These are phyloP conservation scores for Coleophoma eucalyptorum DNA, from an alignment of 2,329 filamentous ascomycete species.

Conservation along the genomic window DNA sequence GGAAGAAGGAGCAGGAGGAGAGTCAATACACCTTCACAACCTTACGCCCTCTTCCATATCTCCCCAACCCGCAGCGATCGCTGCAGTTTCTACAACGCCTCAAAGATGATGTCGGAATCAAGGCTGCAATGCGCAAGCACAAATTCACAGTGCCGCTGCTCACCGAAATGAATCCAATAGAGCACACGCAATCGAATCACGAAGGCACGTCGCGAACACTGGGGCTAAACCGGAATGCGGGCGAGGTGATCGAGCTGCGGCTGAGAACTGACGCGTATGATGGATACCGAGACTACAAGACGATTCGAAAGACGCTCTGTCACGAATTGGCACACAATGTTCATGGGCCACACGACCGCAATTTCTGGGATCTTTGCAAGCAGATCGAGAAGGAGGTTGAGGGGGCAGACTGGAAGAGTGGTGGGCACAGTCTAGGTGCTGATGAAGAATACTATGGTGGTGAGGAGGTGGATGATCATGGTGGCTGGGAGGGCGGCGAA, in stretches of 20 bases:
- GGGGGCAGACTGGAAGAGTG: constrained; percentile 70
- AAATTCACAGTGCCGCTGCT: constrained; percentile 80
- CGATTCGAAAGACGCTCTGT: constrained; percentile 86
- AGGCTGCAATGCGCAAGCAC: constrained; percentile 77
- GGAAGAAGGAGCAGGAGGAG: constrained; percentile 39
- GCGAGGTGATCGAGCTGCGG: constrained; percentile 86
- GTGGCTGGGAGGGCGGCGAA: constrained; percentile 75
- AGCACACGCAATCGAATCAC: constrained; percentile 69
- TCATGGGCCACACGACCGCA: constrained; percentile 73
- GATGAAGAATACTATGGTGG: constrained; percentile 54
- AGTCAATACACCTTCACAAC: constrained; percentile 77
- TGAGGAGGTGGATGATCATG: constrained; percentile 60
- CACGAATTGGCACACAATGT: constrained; percentile 96
- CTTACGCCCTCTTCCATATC: constrained; percentile 70
- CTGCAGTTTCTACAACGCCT: constrained; percentile 71
- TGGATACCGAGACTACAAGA: constrained; percentile 89
- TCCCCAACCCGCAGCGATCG: constrained; percentile 72
- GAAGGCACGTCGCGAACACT: constrained; percentile 73
- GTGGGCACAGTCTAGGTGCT: constrained; percentile 57
- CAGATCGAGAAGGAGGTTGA: constrained; percentile 87
- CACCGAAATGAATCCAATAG: constrained; percentile 91
- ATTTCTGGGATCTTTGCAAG: constrained; percentile 87
- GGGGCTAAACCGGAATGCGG: constrained; percentile 81
- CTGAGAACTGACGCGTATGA: constrained; percentile 92
- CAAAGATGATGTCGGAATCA: constrained; percentile 80